phyloP scores from a whole-genome alignment of 345 rosid species.

The Physaria fendleri region DNA sequence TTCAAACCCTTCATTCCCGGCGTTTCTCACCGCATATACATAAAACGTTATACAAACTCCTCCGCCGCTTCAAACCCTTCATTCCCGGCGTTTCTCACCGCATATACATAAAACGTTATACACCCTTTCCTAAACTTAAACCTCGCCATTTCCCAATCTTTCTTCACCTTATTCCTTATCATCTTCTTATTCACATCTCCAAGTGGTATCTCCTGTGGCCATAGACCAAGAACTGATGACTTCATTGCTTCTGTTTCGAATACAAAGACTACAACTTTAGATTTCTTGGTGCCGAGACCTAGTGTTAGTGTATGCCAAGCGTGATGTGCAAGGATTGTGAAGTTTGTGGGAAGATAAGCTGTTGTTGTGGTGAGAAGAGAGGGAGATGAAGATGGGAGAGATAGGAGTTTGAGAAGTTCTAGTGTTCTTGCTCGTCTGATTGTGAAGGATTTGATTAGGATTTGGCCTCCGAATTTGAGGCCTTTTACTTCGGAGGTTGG shows the following conservation, averaged over 20 bases:
- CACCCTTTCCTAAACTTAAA: conserved; percentile 95
- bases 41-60: conserved; percentile 96
- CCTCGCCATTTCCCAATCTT: conserved; percentile 86
- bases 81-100: conserved; percentile 51
- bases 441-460: conserved; percentile 91
- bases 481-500: conserved; percentile 80
- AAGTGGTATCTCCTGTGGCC: conserved; percentile 81
- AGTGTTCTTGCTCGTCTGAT: conserved; percentile 69
- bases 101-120: conserved; percentile 93
- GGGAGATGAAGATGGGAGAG: conserved; percentile 48
- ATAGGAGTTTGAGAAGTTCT: conserved; percentile 74
- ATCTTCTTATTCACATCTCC: conserved; percentile 92
- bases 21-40: conserved; percentile 68
- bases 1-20: conserved; percentile 50
- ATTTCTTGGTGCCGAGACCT: conserved; percentile 84
- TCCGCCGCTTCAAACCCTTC: conserved; percentile 65
- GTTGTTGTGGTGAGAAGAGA: conserved; percentile 74
- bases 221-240: conserved; percentile 32
- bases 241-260: conserved; percentile 76
- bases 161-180: conserved; percentile 47
- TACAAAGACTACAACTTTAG: conserved; percentile 71
- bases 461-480: conserved; percentile 79
- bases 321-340: conserved; percentile 90
- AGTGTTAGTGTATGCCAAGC: conserved; percentile 96
- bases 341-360: conserved; percentile 82